Evolutionary conservation across 805 yeast species (phyloP).

Genomic region (Metschnikowia similis): DNA sequence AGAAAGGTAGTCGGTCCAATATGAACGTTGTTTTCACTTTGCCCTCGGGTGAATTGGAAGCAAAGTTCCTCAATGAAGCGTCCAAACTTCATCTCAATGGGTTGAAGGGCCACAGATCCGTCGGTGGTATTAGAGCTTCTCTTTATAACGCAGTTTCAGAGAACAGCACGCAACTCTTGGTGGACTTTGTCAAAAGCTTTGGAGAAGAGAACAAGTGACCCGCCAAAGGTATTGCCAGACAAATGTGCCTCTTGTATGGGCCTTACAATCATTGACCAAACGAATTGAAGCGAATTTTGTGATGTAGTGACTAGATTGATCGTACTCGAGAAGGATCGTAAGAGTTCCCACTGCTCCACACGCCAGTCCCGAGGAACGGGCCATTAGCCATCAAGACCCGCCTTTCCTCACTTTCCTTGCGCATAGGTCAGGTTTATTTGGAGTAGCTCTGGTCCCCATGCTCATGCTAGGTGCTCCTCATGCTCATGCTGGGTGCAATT

Average conservation of each 20-base stretch:
- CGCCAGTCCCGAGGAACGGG: too few species aligned
- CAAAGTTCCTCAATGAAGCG: conserved; percentile 67
- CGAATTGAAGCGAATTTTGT: too few species aligned
- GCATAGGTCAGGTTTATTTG: too few species aligned
- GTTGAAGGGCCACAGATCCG: conserved; percentile 92
- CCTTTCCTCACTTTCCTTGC: too few species aligned
- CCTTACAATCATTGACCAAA: too few species aligned
- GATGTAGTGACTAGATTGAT: too few species aligned
- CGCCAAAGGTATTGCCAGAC: neutral
- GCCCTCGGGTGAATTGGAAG: conserved; percentile 58
- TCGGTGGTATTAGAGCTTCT: conserved; percentile 95
- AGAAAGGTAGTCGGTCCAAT: conserved; percentile 59
- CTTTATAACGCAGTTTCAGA: conserved; percentile 81
- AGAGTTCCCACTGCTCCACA: neutral
- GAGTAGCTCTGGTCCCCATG: too few species aligned
- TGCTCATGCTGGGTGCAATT: neutral
- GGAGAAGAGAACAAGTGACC: conserved; percentile 33
- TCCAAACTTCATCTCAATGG: conserved; percentile 60
- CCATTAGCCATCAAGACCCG: too few species aligned
- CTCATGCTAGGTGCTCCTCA: neutral
- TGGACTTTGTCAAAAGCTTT: conserved; percentile 55
- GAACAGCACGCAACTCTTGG: conserved; percentile 54
- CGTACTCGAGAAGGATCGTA: too few species aligned
- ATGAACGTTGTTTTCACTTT: conserved; percentile 94
- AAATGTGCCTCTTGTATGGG: neutral